Conservation (phyloP, 257 asterid species). For the Mentha longifolia region DNA sequence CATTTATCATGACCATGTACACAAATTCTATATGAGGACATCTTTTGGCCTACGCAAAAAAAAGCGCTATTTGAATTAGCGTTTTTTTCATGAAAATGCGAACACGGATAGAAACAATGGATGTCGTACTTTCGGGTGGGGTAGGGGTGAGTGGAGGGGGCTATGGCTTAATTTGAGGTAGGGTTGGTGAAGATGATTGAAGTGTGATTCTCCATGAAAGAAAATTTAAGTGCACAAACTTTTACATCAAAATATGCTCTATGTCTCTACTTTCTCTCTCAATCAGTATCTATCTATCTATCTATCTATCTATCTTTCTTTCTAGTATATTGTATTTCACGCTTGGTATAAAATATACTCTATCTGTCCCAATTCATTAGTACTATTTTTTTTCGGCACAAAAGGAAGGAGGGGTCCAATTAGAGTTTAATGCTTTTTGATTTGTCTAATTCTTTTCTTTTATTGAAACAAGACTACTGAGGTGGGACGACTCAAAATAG, state of each 20-base stretch:
- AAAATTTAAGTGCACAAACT: conserved; percentile 26
- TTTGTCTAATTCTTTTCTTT: no score
- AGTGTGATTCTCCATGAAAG: conserved; percentile 27
- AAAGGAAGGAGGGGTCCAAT: no score
- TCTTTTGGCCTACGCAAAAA: conserved; percentile 7
- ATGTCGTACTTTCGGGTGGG: conserved; percentile 15
- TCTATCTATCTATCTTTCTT: conserved; percentile 28
- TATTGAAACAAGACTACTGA: no score
- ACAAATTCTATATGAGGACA: background rate
- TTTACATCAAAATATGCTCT: conserved; percentile 38
- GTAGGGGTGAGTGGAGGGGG: conserved; percentile 40
- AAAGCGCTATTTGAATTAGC: conserved; percentile 16
- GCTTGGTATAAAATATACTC: no score
- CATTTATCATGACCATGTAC: conserved; percentile 18
- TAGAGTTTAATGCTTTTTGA: no score
- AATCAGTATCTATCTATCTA: conserved; percentile 8
- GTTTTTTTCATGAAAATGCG: conserved; percentile 21
- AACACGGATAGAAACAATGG: conserved; percentile 12
- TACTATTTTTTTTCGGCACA: no score
- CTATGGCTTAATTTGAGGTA: conserved; percentile 11
- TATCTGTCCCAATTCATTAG: no score
- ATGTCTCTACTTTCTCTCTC: conserved; percentile 32
- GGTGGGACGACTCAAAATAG: no score
- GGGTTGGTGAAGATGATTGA: conserved; percentile 41
- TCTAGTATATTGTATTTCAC: no score